Evolutionary conservation across 345 rosid species (phyloP).

Genomic region (Melaleuca quinquenervia): DNA sequence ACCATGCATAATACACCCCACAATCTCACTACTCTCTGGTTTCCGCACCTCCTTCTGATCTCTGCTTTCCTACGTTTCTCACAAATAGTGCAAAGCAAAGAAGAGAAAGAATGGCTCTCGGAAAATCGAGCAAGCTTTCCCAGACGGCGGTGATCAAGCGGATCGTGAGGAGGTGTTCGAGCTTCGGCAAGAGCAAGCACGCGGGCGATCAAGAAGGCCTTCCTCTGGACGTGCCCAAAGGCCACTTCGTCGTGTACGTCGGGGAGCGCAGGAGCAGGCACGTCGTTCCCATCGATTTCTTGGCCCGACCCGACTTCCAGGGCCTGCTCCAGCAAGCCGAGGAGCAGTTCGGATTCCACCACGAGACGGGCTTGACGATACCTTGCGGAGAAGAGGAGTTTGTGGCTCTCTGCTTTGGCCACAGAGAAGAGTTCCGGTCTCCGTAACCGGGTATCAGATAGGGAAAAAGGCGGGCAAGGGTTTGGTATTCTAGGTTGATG

Average conservation of each 20-base stretch:
- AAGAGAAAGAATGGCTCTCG: background rate
- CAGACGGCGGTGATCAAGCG: constrained; percentile 25
- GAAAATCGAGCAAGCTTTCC: constrained; percentile 19
- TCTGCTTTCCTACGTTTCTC: background rate
- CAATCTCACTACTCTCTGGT: background rate
- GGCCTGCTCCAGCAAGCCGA: constrained; percentile 28
- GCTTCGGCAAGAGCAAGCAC: constrained; percentile 21
- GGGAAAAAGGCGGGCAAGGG: background rate
- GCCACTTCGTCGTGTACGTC: constrained; percentile 40
- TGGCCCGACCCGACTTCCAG: constrained; percentile 31
- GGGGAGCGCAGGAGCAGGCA: constrained; percentile 29
- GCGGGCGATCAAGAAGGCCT: constrained; percentile 1
- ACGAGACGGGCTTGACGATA: constrained; percentile 32
- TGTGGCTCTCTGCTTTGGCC: constrained; percentile 9
- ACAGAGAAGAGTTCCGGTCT: background rate
- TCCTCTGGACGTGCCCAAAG: constrained; percentile 33
- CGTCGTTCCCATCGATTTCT: constrained; percentile 24
- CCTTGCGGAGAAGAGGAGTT: constrained; percentile 35
- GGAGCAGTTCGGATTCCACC: constrained; percentile 38
- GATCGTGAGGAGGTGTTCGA: constrained; percentile 32
- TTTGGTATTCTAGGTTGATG: background rate
- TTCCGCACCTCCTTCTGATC: background rate
- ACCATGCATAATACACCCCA: background rate
- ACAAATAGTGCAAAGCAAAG: background rate
- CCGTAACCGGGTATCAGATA: background rate